Evolutionary conservation across 495 filamentous ascomycete species (phyloP), one percentile per base, ranked within the genome.

Genomic region (Penicillium simplicissimum): DNA sequence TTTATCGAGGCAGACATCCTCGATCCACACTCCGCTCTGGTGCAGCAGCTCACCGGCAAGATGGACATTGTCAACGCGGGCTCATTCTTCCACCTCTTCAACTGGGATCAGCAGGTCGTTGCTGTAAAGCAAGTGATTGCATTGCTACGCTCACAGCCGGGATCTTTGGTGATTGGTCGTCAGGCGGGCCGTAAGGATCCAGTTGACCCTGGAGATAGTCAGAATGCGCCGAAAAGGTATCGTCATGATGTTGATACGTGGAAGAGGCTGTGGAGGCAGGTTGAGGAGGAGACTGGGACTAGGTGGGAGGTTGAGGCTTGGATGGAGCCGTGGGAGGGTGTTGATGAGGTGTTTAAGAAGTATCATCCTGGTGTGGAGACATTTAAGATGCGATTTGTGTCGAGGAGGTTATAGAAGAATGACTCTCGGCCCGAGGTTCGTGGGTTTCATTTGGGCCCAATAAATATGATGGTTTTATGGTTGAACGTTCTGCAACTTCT

Each of bases 41-140:
- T 80, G 6, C 68, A 68, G 21, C 45, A 62, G 0, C 63, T 87
- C 25, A 62, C 74, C 8, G 78, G 78, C 9, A 70, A 76, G 42
- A 63, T 89, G 1, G 81, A 88, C 53, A 83, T 89, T 28, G 65
- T 87, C 35, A 80, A 85, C 60, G 75, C 81, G 0, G 72, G 73
- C 1, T 79, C 78, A 0, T 85, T 90, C 62, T 81, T 90, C 45
- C 86, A 89, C 56, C 74, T 89, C 8, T 90, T 87, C 57, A 62
- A 60, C n/a, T 84, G 73, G 63, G 76, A 81, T 0, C 69, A 81
- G 8, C 87, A 89, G 62, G 67, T 84, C 9, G 40, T 63, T 0
- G 65, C 82, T 9, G 80, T 77, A 2, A 79, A 79, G 59, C 69
- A 73, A 6, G 63, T 88, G 4, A 67, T 82, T 0, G 62, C 57